Evolutionary conservation across 163 green algal genomes (phyloP), one percentile per base, ranked within the genome.

Genomic region (Chlamydomonas reinhardtii): DNA sequence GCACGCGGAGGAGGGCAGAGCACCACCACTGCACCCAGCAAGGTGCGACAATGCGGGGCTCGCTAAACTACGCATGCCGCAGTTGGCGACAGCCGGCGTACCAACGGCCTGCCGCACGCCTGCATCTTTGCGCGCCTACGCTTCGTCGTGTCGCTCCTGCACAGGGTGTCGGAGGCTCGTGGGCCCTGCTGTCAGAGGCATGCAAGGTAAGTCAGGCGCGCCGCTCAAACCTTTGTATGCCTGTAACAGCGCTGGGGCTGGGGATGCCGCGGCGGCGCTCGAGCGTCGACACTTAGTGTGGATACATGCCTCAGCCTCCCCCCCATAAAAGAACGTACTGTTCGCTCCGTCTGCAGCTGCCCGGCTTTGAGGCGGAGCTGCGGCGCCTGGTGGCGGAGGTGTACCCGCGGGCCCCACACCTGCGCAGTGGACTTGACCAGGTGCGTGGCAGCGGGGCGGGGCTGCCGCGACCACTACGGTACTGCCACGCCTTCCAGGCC

Each of bases 371-470:
- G 5, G 3, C 15, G 2, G 29, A 35, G 29, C 64, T 84, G 64
- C 65, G 39, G 17, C 64, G 27, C 37, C 29, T 84, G 39, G 76
- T 75, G 22, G 39, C 37, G 2, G 29, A 69, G 35, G 54, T 39
- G 43, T 84, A 84, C 43, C 77, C 77, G 6, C 77, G 77, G 12
- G 17, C 65, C 8, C 22, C 64, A 12, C 54, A 76, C n/a, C 31
- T 27, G n/a, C 73, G 66, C 64, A 84, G 77, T 66, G 48, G 43
- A 1, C 66, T 84, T n/a, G 77, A 84, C 48, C 77, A 76, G 77
- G 77, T 74, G n/a, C 0, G 62, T 56, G 48, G n/a, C n/a, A n/a
- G n/a, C n/a, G n/a, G n/a, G n/a, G n/a, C n/a, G n/a, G n/a, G n/a
- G n/a, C n/a, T n/a, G n/a, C n/a, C n/a, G n/a, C n/a, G n/a, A n/a